Base-by-base conservation (phyloP, 108 stramenopile species). In the Skeletonema menzelii region DNA sequence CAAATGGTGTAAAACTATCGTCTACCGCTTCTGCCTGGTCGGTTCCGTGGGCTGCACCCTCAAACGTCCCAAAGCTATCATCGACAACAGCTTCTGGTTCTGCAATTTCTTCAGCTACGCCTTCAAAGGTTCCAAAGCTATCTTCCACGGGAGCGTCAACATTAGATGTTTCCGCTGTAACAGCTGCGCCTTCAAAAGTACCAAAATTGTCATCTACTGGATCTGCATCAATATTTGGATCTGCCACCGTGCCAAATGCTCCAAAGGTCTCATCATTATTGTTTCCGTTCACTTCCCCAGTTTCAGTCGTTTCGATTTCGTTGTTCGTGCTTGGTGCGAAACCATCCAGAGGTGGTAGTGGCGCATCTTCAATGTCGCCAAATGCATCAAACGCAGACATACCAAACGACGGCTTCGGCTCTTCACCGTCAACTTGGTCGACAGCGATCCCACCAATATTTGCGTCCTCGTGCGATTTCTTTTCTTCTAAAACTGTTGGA, bases 171-270 rank as follows among this genome's bases (percentile, higher is more conserved):
- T 34, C 70, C 19, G 40, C 73, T 37, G 73, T 77, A n/a, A 49
- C 71, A 75, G 73, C 73, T 13, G 71, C 82, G 59, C 75, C 73
- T n/a, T 77, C 80, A 32, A 75, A 70, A 38, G 59, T 59, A 47
- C 72, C 66, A 55, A 74, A 75, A 17, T 27, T 42, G 49, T 65
- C 71, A 24, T 60, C 72, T 12, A 28, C 35, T 15, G 72, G 49
- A 2, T n/a, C n/a, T n/a, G 56, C 67, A 5, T 65, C 65, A 8
- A 24, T 55, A 31, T 26, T 35, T 37, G 70, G 8, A 5, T 22
- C 71, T 27, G 60, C 75, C 59, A 65, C 68, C 11, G 65, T 72
- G 49, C 78, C 80, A 31, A 75, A 70, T 38, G 67, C 46, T 22
- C 72, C 66, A 62, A 74, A 75, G 42, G 26, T 22, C 10, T 72